Conservation (phyloP, 2,329 filamentous ascomycete genomes). For the Fusarium falciforme region DNA sequence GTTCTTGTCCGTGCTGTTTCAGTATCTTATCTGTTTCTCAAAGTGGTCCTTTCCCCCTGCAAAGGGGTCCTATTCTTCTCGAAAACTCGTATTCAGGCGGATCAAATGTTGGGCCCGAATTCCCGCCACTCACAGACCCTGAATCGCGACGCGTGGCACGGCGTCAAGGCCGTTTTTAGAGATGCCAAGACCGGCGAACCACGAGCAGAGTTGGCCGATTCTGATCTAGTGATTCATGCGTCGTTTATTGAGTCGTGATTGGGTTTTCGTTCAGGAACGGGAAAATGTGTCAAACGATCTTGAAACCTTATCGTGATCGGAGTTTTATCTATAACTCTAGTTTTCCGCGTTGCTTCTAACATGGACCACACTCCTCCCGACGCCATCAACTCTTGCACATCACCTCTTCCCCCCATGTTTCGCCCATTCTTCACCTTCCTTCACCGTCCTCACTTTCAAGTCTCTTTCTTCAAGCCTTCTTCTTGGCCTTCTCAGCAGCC, state of each 20-base stretch:
- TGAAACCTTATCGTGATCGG: neutral
- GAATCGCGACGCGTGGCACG: neutral
- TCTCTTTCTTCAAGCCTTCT: constrained; percentile 18
- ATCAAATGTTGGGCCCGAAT: neutral
- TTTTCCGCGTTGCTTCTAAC: neutral
- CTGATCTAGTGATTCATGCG: neutral
- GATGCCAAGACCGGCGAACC: neutral
- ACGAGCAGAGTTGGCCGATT: neutral
- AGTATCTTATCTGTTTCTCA: neutral
- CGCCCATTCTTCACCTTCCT: neutral
- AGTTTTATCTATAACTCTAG: neutral
- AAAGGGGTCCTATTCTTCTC: neutral
- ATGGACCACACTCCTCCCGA: neutral
- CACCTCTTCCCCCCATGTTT: neutral
- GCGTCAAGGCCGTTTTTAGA: neutral
- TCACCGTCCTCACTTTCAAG: neutral
- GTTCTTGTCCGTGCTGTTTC: neutral
- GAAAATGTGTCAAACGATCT: neutral
- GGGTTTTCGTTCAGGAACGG: neutral
- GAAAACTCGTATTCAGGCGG: neutral
- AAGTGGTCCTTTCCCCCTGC: neutral
- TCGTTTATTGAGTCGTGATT: neutral
- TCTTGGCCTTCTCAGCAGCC: constrained; percentile 40
- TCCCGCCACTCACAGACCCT: neutral
- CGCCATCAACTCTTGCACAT: neutral